Conservation (phyloP, 495 filamentous ascomycete species). For the Mytilinidion resinicola region DNA sequence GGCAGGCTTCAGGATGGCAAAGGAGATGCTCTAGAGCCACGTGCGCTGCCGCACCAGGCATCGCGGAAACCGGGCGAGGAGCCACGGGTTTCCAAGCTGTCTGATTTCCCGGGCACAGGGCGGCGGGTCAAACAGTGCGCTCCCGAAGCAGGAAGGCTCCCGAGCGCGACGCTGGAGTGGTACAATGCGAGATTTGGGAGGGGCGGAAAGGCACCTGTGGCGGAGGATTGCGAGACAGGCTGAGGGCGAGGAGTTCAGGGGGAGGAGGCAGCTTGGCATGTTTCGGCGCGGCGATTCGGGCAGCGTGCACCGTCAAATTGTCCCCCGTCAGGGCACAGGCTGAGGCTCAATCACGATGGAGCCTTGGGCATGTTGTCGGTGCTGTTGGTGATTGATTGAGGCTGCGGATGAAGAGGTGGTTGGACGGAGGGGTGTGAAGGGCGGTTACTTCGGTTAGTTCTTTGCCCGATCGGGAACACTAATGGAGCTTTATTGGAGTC, state of each 20-base stretch:
- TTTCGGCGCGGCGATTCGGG: slow-evolving; percentile 19
- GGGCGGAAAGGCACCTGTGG: slow-evolving; percentile 4
- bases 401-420: not conserved
- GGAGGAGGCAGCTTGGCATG: slow-evolving; percentile 12
- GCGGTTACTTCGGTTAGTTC: not conserved
- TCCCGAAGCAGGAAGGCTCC: slow-evolving; percentile 13
- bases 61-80: not conserved
- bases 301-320: not conserved
- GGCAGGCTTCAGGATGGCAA: no score
- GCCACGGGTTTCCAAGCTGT: slow-evolving; percentile 23
- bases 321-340: not conserved
- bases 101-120: slow-evolving; percentile 15
- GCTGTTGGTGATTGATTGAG: slow-evolving; percentile 6
- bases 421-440: not conserved
- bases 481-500: not conserved
- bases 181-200: slow-evolving; percentile 1
- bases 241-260: slow-evolving; percentile 13
- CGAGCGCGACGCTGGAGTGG: slow-evolving; percentile 5
- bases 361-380: not conserved
- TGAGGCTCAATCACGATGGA: slow-evolving; percentile 16
- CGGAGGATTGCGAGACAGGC: slow-evolving; percentile 11
- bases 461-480: not conserved
- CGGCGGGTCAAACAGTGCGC: slow-evolving; percentile 12
- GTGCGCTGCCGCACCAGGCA: slow-evolving; percentile 16
- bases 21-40: not conserved